Percentiles rank a stretch among this genome's conserved stretches.
Conservation (phyloP, 2,329 filamentous ascomycete species). For the Bipolaris zeicola region DNA sequence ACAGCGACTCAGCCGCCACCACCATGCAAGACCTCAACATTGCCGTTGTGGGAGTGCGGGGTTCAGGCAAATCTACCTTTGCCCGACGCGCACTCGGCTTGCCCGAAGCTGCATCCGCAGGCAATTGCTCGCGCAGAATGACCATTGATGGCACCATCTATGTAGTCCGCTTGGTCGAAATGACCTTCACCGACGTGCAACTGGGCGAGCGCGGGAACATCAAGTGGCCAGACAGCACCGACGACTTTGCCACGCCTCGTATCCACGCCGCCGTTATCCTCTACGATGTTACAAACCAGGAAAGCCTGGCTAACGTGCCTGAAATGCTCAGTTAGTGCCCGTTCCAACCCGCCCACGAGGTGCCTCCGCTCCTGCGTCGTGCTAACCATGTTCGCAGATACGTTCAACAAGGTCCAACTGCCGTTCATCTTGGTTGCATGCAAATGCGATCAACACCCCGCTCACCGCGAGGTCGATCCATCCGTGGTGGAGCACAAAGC, state of each 20-base stretch:
- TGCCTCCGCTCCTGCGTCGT: constrained; percentile 8
- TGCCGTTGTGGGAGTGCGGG: constrained; percentile 60
- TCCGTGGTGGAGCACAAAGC: constrained; percentile 69
- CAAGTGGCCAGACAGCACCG: constrained; percentile 62
- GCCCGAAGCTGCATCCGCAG: constrained; percentile 51
- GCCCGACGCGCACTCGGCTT: constrained; percentile 63
- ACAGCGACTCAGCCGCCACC: constrained; percentile 37
- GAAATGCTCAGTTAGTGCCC: constrained; percentile 74
- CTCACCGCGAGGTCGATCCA: constrained; percentile 72
- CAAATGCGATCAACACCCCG: constrained; percentile 82
- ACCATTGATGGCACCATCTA: constrained; percentile 62
- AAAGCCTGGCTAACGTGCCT: constrained; percentile 75
- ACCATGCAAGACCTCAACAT: constrained; percentile 62
- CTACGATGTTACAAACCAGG: constrained; percentile 83
- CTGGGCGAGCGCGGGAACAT: constrained; percentile 56
- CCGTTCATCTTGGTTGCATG: constrained; percentile 84
- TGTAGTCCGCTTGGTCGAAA: constrained; percentile 63
- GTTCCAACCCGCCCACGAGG: background rate
- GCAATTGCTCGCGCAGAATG: constrained; percentile 59
- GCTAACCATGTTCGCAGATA: constrained; percentile 60
- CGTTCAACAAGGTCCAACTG: constrained; percentile 71
- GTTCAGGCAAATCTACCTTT: constrained; percentile 65
- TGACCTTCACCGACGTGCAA: constrained; percentile 60
- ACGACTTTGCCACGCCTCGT: constrained; percentile 72
- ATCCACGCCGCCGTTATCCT: constrained; percentile 84